These are phyloP conservation scores for Capsicum rhomboideum DNA, from an alignment of 257 asterid species.

Conservation along the genomic window DNA sequence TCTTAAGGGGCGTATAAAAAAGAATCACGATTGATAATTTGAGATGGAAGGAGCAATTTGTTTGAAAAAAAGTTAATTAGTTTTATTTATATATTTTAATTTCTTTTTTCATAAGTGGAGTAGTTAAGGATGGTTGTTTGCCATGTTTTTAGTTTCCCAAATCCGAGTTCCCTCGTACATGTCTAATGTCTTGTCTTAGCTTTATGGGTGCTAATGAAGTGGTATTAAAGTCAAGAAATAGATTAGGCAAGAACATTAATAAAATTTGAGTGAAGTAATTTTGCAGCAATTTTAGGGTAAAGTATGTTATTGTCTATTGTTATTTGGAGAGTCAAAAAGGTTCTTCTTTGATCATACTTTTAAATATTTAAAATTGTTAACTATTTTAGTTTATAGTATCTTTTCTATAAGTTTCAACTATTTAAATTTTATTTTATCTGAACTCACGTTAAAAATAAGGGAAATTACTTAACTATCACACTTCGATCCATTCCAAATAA, in stretches of 20 bases:
- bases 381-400: not conserved
- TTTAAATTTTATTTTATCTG: not conserved
- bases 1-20: not conserved
- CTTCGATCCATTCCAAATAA: not conserved
- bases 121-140: conserved; percentile 38
- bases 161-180: conserved; percentile 54
- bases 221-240: not conserved
- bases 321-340: not conserved
- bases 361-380: not conserved
- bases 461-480: not conserved
- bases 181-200: conserved; percentile 29
- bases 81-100: not conserved
- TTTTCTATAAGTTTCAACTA: not conserved
- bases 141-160: conserved; percentile 33
- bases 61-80: not conserved
- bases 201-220: conserved; percentile 7
- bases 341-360: not conserved
- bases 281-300: not conserved
- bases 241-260: not conserved
- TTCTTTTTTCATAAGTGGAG: conserved; percentile 35
- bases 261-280: not conserved
- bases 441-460: not conserved
- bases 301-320: not conserved
- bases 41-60: not conserved
- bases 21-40: not conserved